Evolutionary conservation across 257 asterid species (phyloP).

Genomic region (Catharanthus roseus): DNA sequence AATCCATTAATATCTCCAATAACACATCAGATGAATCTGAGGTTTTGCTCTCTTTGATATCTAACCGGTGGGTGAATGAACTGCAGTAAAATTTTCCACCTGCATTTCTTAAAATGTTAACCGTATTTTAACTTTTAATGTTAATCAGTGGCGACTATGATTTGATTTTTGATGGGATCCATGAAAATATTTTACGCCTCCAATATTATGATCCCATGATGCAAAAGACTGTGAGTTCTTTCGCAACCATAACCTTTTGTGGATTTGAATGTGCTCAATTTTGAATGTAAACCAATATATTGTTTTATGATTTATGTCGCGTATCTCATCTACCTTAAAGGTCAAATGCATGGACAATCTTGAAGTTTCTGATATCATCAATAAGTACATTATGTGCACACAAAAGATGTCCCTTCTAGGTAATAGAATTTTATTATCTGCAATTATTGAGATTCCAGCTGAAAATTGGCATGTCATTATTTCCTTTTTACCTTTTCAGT

Average conservation of each 20-base stretch:
- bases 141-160: slow-evolving; percentile 81
- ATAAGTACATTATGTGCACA: slow-evolving; percentile 68
- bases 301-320: slow-evolving; percentile 4
- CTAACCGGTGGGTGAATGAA: slow-evolving; percentile 58
- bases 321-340: slow-evolving; percentile 33
- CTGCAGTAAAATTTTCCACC: slow-evolving; percentile 11
- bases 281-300: neutral
- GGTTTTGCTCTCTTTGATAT: slow-evolving; percentile 62
- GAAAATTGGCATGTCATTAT: slow-evolving; percentile 14
- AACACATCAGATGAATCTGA: slow-evolving; percentile 55
- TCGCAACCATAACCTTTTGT: slow-evolving; percentile 4
- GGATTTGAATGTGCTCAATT: neutral
- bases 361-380: slow-evolving; percentile 61
- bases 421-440: slow-evolving; percentile 27
- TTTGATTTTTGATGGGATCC: slow-evolving; percentile 80
- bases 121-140: slow-evolving; percentile 23
- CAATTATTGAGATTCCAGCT: slow-evolving; percentile 5
- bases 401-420: slow-evolving; percentile 87
- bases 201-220: slow-evolving; percentile 83
- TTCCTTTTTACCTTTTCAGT: slow-evolving; percentile 41
- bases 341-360: slow-evolving; percentile 75
- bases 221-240: slow-evolving; percentile 80
- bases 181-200: slow-evolving; percentile 79
- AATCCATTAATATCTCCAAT: slow-evolving; percentile 33
- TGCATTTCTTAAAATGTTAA: slow-evolving; percentile 14